Evolutionary conservation across 257 asterid genomes (phyloP).

Genomic region (Solanum bulbocastanum): DNA sequence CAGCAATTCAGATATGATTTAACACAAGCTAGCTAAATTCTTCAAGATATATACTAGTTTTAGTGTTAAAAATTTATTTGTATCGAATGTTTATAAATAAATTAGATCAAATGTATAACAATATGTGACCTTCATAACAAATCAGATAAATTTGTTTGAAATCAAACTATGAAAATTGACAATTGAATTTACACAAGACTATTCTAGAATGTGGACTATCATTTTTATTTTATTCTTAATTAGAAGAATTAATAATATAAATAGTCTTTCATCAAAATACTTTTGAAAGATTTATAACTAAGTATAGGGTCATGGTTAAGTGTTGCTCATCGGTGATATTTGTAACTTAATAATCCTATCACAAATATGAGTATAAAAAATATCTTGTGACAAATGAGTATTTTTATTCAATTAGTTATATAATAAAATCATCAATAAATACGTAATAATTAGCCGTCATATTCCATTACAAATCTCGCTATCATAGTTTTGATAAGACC

Average conservation of each 20-base stretch:
- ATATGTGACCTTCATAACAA: neutral
- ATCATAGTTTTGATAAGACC: neutral
- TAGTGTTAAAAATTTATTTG: too few relatives aligned
- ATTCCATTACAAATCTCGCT: neutral
- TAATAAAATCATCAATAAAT: neutral
- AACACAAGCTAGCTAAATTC: too few relatives aligned
- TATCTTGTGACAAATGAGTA: neutral
- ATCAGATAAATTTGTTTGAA: neutral
- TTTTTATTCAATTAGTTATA: neutral
- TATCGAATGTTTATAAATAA: too few relatives aligned
- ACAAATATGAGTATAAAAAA: neutral
- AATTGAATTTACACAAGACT: neutral
- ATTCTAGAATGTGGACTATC: neutral
- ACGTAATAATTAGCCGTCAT: neutral
- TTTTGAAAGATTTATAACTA: neutral
- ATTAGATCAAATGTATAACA: neutral
- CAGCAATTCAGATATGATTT: too few relatives aligned
- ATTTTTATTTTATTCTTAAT: neutral
- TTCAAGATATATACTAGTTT: too few relatives aligned
- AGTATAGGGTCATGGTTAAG: neutral
- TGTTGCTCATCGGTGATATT: neutral
- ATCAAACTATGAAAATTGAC: neutral
- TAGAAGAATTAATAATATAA: neutral
- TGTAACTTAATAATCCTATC: neutral
- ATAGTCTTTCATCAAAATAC: neutral